Base-by-base conservation (phyloP, 352 stramenopile genomes). In the Elongisporangium senticosum region DNA sequence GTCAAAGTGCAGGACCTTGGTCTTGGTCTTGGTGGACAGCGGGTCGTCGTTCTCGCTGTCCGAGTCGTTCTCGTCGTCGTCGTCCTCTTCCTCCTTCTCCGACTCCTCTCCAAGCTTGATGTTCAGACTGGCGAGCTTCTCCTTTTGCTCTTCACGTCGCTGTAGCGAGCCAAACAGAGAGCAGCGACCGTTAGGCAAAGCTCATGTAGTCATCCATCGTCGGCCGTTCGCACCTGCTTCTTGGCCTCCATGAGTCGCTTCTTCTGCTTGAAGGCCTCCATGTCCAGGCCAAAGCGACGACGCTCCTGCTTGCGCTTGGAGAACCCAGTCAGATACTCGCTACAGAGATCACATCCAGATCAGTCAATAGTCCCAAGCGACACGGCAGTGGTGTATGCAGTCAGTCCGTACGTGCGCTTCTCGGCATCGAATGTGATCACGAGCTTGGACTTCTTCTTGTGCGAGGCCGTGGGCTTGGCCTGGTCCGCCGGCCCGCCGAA, bases 211-310 rank as follows among this genome's bases (percentile, higher is more conserved):
- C 10, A 2, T 15, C 1, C n/a, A 22, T 53, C 8, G 20, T 17
- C 21, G 24, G 48, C 37, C 50, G 17, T 1, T 21, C 22, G 23
- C 50, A 82, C 74, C 65, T 93, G 79, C 69, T 93, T 95, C 65
- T 85, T 83, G 57, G 75, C 78, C 61, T 93, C 83, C 21, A 95
- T 55, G 28, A 86, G 74, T 7, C 68, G 69, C 59, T 95, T 95
- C 67, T 95, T 89, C 54, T 90, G 81, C 75, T 95, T 95, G 70
- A 75, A 95, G 51, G 86, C 86, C 71, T 95, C 82, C 86, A 95
- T 95, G 56, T 95, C 83, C 58, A 93, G 64, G 1, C 86, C 86
- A 54, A 93, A 95, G 60, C 86, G 83, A 53, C 86, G 80, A 22
- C 86, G 79, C 61, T 95, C 86, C 59, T 93, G 82, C 64, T 95